Evolutionary conservation across 768 basidiomycete genomes (phyloP).

Genomic region (Auricularia cornea): DNA sequence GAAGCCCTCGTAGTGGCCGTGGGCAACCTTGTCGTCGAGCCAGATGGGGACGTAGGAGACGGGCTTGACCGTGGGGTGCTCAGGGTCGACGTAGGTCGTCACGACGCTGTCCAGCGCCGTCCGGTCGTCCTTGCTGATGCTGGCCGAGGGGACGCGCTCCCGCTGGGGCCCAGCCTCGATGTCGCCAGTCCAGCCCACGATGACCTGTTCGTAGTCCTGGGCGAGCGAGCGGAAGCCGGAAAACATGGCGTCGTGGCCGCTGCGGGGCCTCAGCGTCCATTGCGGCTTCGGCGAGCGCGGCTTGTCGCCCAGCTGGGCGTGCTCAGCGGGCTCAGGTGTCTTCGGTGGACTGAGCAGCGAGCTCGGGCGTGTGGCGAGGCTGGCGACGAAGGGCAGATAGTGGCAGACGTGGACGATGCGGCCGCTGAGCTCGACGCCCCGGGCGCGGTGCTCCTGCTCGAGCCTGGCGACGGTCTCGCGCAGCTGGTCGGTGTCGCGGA

Average conservation of each 20-base stretch:
- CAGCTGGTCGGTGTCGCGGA: conserved; percentile 42
- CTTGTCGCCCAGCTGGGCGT: conserved; percentile 28
- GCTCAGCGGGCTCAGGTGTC: conserved; percentile 53
- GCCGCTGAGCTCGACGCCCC: conserved; percentile 70
- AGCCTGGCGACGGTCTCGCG: conserved; percentile 62
- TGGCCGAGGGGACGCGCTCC: conserved; percentile 37
- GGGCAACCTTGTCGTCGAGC: conserved; percentile 81
- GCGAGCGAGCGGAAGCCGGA: conserved; percentile 83
- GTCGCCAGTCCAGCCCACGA: conserved; percentile 94
- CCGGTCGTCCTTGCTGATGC: conserved; percentile 55
- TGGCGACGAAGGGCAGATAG: conserved; percentile 72
- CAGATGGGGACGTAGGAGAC: conserved; percentile 83
- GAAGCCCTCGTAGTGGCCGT: conserved; percentile 94
- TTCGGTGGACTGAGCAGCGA: conserved; percentile 37
- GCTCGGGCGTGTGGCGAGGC: conserved; percentile 38
- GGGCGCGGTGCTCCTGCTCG: conserved; percentile 60
- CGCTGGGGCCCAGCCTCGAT: conserved; percentile 41
- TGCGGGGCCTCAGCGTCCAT: conserved; percentile 73
- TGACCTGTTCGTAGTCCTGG: conserved; percentile 78
- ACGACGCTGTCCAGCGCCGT: conserved; percentile 59
- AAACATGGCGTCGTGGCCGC: conserved; percentile 93
- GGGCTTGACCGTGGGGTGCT: conserved; percentile 32
- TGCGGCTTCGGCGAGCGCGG: conserved; percentile 20
- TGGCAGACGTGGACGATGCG: conserved; percentile 90
- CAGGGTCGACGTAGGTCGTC: conserved; percentile 33